Evolutionary conservation across 179 eudicot genomes (phyloP).

Genomic region (Beta lomatogona): DNA sequence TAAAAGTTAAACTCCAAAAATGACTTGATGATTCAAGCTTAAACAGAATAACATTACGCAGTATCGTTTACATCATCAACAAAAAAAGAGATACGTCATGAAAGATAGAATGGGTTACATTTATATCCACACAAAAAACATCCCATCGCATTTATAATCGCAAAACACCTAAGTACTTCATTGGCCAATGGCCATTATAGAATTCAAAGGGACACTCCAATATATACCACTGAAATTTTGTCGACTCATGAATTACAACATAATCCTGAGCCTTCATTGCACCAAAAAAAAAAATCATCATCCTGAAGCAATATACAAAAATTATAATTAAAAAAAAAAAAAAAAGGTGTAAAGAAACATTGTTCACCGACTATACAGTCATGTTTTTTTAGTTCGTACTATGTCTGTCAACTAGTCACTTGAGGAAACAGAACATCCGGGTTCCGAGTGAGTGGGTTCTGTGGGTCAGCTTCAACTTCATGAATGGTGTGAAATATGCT

Average conservation of each 20-base stretch:
- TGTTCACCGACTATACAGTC: not conserved
- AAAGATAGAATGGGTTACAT: not conserved
- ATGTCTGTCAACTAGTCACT: constrained; percentile 10
- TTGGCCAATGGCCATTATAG: constrained; percentile 14
- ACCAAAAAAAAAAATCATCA: constrained; percentile 2
- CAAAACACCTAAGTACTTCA: constrained; percentile 8
- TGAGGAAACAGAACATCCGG: constrained; percentile 54
- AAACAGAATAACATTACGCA: constrained; percentile 13
- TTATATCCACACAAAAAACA: constrained; percentile 3
- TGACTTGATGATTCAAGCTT: not conserved
- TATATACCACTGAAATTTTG: constrained; percentile 11
- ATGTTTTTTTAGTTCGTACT: not conserved
- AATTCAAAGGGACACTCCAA: constrained; percentile 8
- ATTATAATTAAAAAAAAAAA: not conserved
- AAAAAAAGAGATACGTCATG: constrained; percentile 11
- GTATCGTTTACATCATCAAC: constrained; percentile 24
- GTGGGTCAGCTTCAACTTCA: constrained; percentile 31
- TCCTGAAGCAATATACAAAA: constrained; percentile 16
- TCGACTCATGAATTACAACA: constrained; percentile 17
- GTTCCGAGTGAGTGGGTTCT: constrained; percentile 48
- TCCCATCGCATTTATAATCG: constrained; percentile 1
- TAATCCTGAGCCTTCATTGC: not conserved
- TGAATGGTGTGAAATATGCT: constrained; percentile 49
- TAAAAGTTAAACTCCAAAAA: not conserved
- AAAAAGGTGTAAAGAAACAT: not conserved